A percentile compares a stretch with the other conserved stretches of the same genome.
Conservation (phyloP, 2,329 filamentous ascomycete genomes). For the Macrophomina tecta region DNA sequence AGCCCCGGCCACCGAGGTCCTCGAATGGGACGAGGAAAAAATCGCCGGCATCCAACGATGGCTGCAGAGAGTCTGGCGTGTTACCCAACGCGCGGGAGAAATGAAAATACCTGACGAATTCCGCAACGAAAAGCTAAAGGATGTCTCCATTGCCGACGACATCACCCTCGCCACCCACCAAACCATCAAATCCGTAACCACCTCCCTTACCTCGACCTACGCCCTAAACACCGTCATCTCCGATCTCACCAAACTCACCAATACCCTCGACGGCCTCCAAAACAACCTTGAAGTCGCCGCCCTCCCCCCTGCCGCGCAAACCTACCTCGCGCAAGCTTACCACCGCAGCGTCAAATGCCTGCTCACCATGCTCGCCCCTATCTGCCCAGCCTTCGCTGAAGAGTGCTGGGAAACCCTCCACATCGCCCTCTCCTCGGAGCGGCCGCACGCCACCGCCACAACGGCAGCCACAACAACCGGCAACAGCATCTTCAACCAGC, state of each 20-base stretch:
- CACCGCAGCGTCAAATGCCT: constrained; percentile 53
- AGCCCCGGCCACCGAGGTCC: constrained; percentile 79
- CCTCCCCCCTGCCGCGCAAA: constrained; percentile 42
- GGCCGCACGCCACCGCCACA: constrained; percentile 29
- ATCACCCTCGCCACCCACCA: constrained; percentile 72
- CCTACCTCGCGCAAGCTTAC: constrained; percentile 57
- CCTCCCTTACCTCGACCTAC: constrained; percentile 73
- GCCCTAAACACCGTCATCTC: constrained; percentile 84
- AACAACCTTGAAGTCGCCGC: constrained; percentile 34
- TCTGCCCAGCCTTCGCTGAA: constrained; percentile 80
- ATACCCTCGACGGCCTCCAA: constrained; percentile 52
- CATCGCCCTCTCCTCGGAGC: constrained; percentile 35
- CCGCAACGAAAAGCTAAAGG: constrained; percentile 32
- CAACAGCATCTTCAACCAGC: constrained; percentile 49
- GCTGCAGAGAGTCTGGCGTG: constrained; percentile 70
- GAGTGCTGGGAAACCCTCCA: constrained; percentile 75
- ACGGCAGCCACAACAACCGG: constrained; percentile 28
- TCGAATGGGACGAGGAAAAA: constrained; percentile 87
- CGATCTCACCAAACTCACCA: constrained; percentile 82
- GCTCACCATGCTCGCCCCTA: constrained; percentile 76
- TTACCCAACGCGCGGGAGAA: neutral
- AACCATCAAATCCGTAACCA: constrained; percentile 70
- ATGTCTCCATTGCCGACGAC: constrained; percentile 46
- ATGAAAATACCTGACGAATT: neutral
- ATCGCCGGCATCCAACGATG: constrained; percentile 83